Evolutionary conservation across 2,329 filamentous ascomycete species (phyloP).

Genomic region (Emmonsiellopsis sp.): DNA sequence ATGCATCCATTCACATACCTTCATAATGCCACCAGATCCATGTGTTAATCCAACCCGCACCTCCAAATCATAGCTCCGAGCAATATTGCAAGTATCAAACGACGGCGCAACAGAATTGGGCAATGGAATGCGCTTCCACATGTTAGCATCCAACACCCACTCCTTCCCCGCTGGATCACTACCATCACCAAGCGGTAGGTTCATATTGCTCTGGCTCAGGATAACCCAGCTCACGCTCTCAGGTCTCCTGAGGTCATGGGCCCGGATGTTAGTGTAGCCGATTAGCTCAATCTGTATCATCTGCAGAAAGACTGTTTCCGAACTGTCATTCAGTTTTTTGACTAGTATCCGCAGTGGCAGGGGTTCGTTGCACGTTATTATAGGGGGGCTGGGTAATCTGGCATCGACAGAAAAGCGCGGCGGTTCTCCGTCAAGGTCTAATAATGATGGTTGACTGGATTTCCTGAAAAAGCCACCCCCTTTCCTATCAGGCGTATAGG

Average conservation of each 20-base stretch:
- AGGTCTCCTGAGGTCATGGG: slow-evolving; percentile 61
- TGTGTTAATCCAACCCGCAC: slow-evolving; percentile 69
- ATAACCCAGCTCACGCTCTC: slow-evolving; percentile 71
- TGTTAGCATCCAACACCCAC: slow-evolving; percentile 54
- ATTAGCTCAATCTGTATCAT: slow-evolving; percentile 75
- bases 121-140: slow-evolving; percentile 65
- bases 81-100: slow-evolving; percentile 82
- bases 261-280: slow-evolving; percentile 67
- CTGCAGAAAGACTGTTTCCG: slow-evolving; percentile 63
- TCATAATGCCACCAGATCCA: slow-evolving; percentile 47
- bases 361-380: slow-evolving; percentile 81
- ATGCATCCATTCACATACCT: slow-evolving; percentile 18
- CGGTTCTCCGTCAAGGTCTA: slow-evolving; percentile 25
- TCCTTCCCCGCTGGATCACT: slow-evolving; percentile 55
- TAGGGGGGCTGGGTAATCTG: slow-evolving; percentile 73
- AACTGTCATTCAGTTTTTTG: slow-evolving; percentile 61
- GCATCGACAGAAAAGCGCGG: slow-evolving; percentile 68
- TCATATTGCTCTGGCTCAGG: slow-evolving; percentile 60
- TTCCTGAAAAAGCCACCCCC: slow-evolving; percentile 49
- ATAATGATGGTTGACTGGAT: slow-evolving; percentile 16
- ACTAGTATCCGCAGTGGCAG: slow-evolving; percentile 71
- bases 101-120: slow-evolving; percentile 81
- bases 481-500: slow-evolving; percentile 35
- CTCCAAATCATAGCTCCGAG: slow-evolving; percentile 73
- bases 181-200: slow-evolving; percentile 55